Evolutionary conservation across 768 basidiomycete species (phyloP), one percentile per base, ranked within the genome.

Genomic region (Lanmaoa rubissima): DNA sequence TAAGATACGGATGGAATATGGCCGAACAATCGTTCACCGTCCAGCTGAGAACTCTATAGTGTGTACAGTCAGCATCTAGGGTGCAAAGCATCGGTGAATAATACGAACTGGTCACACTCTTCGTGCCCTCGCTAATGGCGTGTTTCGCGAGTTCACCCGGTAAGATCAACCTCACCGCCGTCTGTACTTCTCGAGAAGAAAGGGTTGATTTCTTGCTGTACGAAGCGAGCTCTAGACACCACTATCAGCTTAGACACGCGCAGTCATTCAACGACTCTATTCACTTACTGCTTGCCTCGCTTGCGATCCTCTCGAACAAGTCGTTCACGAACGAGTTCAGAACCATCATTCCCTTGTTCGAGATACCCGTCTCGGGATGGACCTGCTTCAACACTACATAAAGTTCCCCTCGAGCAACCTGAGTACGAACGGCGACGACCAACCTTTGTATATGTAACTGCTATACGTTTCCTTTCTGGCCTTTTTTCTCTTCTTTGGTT

Each of bases 181-280:
- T 88, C 67, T 87, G 86, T 71, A 88, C 84, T 74, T 88, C 85
- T 49, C 87, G 81, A 21, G 85, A 84, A 17, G 87, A 87, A 66
- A 88, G 85, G 50, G 86, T 88, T 31, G 86, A 86, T 74, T 85
- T 86, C 77, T 87, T 86, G 66, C 80, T 80, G 77, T 87, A 87
- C 34, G 81, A 71, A 36, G 86, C 85, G 56, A 88, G 83, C 72
- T 86, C 79, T 80, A 51, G 11, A 28, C 19, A 35, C 2, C 19
- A 40, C 19, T 24, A 19, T 49, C 36, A 60, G 43, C 35, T 26
- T 4, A 0, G 10, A 10, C 17, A 16, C 31, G 13, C 8, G 5
- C n/a, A n/a, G 43, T 24, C 0, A 24, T 6, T 17, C n/a, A 5
- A 50, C 1, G 2, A 10, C 6, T 31, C 26, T 11, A 11, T 34